Evolutionary conservation across 345 rosid genomes (phyloP).

Genomic region (Salix brachista): DNA sequence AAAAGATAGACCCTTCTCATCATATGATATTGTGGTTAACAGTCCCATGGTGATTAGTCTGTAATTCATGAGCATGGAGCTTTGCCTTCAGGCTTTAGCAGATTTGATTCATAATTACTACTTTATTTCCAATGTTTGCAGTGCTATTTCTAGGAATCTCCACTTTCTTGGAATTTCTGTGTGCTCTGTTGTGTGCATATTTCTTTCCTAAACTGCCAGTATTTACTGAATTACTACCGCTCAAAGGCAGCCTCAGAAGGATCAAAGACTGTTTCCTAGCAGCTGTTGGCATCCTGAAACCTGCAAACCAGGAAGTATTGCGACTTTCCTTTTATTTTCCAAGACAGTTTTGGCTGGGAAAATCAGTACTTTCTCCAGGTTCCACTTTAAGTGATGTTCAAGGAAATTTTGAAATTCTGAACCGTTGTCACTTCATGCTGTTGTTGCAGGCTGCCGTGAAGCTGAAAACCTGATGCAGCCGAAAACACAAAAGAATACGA

Average conservation of each 20-base stretch:
- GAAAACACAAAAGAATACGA: too few species aligned
- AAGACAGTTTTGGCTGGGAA: too few species aligned
- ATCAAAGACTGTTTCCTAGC: slow-evolving; percentile 76
- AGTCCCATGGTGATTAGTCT: neutral
- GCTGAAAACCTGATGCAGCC: neutral
- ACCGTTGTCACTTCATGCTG: neutral
- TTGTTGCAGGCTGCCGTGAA: slow-evolving; percentile 36
- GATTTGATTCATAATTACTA: neutral
- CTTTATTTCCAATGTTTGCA: slow-evolving; percentile 19
- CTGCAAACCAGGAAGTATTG: slow-evolving; percentile 11
- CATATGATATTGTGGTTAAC: neutral
- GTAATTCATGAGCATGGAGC: neutral
- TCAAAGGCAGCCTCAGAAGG: slow-evolving; percentile 89
- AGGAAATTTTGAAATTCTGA: too few species aligned
- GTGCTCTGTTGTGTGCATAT: slow-evolving; percentile 58
- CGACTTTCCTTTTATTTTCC: neutral
- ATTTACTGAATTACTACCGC: slow-evolving; percentile 62
- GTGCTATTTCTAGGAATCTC: slow-evolving; percentile 80
- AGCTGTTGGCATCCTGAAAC: slow-evolving; percentile 69
- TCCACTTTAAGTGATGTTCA: too few species aligned
- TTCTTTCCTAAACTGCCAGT: slow-evolving; percentile 71
- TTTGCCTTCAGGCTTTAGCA: neutral
- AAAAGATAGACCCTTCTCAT: neutral
- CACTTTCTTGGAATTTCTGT: slow-evolving; percentile 55
- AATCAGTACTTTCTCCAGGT: too few species aligned